A percentile compares a stretch with the other conserved stretches of the same genome.
These are phyloP conservation scores for Tritrichomonas foetus DNA, from an alignment of 208 protist genomes.

Conservation along the genomic window DNA sequence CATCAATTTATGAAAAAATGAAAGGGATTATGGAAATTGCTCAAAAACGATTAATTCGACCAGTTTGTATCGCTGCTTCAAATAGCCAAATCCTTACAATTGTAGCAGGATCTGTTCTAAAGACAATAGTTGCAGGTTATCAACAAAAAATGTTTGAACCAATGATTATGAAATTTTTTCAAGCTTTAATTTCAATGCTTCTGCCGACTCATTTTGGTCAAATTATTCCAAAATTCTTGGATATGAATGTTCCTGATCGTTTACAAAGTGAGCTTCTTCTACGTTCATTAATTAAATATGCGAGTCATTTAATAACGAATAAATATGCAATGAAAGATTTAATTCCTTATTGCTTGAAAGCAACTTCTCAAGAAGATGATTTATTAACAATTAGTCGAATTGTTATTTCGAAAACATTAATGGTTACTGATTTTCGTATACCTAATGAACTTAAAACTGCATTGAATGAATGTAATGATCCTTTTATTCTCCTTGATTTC, in stretches of 20 bases:
- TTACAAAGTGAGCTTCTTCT: background rate
- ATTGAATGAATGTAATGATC: background rate
- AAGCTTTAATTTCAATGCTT: background rate
- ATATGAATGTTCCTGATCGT: too few relatives aligned
- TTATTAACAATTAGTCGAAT: background rate
- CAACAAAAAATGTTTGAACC: background rate
- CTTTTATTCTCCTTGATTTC: background rate
- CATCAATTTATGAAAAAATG: constrained; percentile 1
- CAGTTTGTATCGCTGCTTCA: background rate
- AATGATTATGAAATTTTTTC: background rate
- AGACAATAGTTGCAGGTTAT: background rate
- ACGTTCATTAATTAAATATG: background rate
- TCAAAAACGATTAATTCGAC: background rate
- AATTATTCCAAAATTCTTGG: too few relatives aligned
- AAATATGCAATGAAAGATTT: background rate
- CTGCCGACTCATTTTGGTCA: background rate
- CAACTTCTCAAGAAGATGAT: background rate
- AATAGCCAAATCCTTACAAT: background rate
- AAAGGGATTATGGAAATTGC: background rate
- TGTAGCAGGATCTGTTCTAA: background rate
- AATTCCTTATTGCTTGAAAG: background rate
- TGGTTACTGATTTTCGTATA: background rate
- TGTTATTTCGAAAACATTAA: background rate
- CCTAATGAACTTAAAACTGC: background rate
- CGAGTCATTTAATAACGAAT: background rate